Base-by-base conservation (phyloP, 2,329 filamentous ascomycete genomes). In the Pseudogymnoascus sp. region DNA sequence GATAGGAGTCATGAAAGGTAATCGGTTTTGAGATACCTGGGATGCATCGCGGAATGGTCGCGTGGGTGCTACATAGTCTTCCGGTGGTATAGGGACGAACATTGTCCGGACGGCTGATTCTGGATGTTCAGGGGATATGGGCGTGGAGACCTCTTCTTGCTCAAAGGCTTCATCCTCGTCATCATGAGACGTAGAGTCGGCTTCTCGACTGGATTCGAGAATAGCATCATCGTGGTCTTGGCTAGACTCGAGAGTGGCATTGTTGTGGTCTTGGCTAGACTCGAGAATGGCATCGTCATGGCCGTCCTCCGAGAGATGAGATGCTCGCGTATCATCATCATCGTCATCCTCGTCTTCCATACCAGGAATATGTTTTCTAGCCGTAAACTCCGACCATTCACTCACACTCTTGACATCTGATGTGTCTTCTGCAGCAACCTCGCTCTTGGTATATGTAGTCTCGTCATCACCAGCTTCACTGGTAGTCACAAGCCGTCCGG, bases 1-100 rank as follows among this genome's bases (percentile, higher is more conserved):
- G 68, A 99, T 99, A 1, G 94, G 94, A 0, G 94, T 99, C 94
- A 99, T 97, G 74, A 97, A 99, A 2, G 93, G 94, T 8, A 97
- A 80, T 62, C 92, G 88, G 75, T 92, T 96, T 71, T 97, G 95
- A 65, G 92, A 91, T 74, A 88, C 82, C 73, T 92, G 83, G 37
- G 78, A 83, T 71, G 91, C 85, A 75, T 96, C 90, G 72, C 92
- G 87, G 80, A 89, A 96, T 64, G 90, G 89, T 59, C 87, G 83
- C 63, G 83, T 88, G 16, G 91, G 88, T 50, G 90, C 85, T 68
- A 92, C 86, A 73, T 92, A 96, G 74, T 95, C 91, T 72, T 96
- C 91, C 0, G 92, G 92, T 1, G 89, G 89, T 37, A 93, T 81
- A 0, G 91, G 90, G 16, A 94, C 82, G 70, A 90, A 96, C n/a